Evolutionary conservation across 345 rosid genomes (phyloP).

Genomic region (Brassica juncea): DNA sequence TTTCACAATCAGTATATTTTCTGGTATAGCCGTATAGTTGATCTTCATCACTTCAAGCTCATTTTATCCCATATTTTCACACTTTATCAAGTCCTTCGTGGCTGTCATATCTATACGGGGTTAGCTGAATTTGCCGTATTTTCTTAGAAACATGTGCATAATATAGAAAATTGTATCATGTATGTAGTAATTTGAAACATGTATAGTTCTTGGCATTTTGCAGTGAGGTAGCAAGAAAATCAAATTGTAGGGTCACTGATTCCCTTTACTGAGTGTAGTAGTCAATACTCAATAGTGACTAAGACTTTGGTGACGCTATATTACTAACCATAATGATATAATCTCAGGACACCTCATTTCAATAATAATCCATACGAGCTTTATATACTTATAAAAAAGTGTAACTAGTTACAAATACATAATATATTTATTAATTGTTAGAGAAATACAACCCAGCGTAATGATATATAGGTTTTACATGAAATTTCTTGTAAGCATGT

Average conservation of each 20-base stretch:
- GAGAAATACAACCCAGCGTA: neutral
- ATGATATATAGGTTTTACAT: neutral
- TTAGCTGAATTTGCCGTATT: neutral
- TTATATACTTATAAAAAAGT: neutral
- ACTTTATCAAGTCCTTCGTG: neutral
- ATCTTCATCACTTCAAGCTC: no score
- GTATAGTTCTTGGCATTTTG: conserved; percentile 6
- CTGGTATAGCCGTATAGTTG: neutral
- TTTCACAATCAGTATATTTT: neutral
- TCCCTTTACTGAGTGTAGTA: neutral
- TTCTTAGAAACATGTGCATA: neutral
- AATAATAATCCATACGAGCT: neutral
- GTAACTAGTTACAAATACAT: neutral
- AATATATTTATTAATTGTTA: neutral
- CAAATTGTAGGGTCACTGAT: conserved; percentile 10
- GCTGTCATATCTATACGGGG: neutral
- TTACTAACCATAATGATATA: no score
- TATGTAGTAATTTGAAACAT: neutral
- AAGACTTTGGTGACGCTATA: neutral
- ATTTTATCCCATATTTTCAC: neutral
- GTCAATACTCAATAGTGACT: neutral
- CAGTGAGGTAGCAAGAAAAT: neutral
- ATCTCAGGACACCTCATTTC: no score
- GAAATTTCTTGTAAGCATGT: neutral
- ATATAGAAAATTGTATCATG: neutral